phyloP scores from a whole-genome alignment of 768 basidiomycete genomes.

The Pholiota molesta region DNA sequence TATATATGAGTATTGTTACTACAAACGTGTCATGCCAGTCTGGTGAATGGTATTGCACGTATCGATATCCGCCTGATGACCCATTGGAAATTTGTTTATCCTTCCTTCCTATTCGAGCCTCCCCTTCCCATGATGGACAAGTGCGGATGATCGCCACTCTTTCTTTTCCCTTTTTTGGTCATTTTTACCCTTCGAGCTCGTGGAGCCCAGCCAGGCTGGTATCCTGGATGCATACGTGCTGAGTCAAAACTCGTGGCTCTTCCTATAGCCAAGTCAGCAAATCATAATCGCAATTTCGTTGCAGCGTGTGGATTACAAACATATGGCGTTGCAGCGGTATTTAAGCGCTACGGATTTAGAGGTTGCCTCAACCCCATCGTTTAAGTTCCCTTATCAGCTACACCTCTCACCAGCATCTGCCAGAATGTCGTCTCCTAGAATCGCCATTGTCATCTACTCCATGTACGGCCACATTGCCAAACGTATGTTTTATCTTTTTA shows the following conservation, averaged over 20 bases:
- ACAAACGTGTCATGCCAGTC: background rate
- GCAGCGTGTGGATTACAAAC: background rate
- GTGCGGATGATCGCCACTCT: background rate
- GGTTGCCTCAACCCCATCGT: background rate
- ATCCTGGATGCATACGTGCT: constrained; percentile 5
- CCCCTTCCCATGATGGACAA: constrained; percentile 1
- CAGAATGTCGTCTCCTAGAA: constrained; percentile 50
- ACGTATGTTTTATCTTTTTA: constrained; percentile 42
- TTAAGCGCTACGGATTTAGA: background rate
- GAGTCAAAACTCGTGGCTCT: constrained; percentile 2
- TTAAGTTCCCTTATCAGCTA: constrained; percentile 1
- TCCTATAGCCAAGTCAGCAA: background rate
- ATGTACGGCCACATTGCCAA: constrained; percentile 76
- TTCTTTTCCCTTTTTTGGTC: background rate
- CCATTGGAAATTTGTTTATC: constrained; percentile 13
- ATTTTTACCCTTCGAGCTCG: background rate
- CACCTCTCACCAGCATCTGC: constrained; percentile 3
- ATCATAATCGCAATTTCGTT: constrained; percentile 1
- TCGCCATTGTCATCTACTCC: constrained; percentile 76
- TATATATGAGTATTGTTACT: background rate
- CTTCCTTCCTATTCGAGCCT: constrained; percentile 3
- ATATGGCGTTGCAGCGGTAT: background rate
- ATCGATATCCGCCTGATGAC: background rate
- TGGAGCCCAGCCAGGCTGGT: background rate
- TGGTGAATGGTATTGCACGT: background rate